Evolutionary conservation across 2,329 filamentous ascomycete genomes (phyloP).

Genomic region (Fusarium cicatricum): DNA sequence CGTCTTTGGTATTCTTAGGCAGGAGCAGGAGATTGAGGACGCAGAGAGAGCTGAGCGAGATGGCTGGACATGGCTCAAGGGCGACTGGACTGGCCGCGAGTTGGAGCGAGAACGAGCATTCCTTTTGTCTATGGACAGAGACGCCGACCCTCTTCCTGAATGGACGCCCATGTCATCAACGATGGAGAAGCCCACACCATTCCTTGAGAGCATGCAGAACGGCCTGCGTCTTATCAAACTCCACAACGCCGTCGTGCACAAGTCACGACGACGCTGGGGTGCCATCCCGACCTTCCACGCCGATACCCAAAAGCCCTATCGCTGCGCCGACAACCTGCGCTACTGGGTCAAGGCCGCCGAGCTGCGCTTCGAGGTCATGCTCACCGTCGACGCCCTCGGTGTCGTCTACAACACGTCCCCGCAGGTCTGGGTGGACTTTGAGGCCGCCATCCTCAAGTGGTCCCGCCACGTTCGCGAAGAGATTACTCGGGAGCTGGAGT

Average conservation of each 20-base stretch:
- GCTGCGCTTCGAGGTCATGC: constrained; percentile 86
- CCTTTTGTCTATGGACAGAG: constrained; percentile 75
- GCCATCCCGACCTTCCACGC: constrained; percentile 88
- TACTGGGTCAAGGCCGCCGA: constrained; percentile 98
- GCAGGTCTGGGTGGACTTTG: constrained; percentile 81
- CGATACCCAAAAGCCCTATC: constrained; percentile 95
- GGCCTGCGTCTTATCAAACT: constrained; percentile 84
- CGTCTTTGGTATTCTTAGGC: constrained; percentile 77
- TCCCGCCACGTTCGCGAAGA: constrained; percentile 83
- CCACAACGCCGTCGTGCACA: constrained; percentile 88
- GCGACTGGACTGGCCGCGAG: constrained; percentile 79
- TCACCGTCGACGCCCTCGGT: constrained; percentile 85
- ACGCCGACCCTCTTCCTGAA: constrained; percentile 67
- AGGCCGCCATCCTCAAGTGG: constrained; percentile 85
- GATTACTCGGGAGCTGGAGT: constrained; percentile 72
- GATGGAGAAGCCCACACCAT: constrained; percentile 70
- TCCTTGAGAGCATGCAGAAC: constrained; percentile 77
- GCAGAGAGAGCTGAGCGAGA: constrained; percentile 74
- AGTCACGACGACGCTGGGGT: constrained; percentile 86
- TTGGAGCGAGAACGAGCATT: constrained; percentile 84
- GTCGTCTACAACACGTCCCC: constrained; percentile 79
- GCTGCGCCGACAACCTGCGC: constrained; percentile 89
- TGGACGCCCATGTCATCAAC: constrained; percentile 64
- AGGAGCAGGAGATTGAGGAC: constrained; percentile 80
- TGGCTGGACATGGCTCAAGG: constrained; percentile 80